phyloP scores from a whole-genome alignment of 2,329 filamentous ascomycete species.

The Fusarium clavum region DNA sequence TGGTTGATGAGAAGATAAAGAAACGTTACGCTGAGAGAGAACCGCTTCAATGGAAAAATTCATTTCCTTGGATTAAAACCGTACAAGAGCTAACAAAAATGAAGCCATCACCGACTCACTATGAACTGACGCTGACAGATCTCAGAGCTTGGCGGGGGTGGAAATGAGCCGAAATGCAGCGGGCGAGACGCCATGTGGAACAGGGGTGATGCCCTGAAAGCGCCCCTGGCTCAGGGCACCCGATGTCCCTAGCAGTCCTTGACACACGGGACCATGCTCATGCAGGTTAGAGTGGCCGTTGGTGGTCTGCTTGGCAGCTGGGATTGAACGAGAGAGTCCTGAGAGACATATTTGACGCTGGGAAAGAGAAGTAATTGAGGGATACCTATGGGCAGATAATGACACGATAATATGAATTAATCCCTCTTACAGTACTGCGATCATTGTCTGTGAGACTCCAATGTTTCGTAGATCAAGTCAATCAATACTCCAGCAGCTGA shows the following conservation, averaged over 20 bases:
- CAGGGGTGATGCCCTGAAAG: constrained; percentile 30
- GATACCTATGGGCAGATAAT: not conserved
- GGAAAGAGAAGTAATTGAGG: not conserved
- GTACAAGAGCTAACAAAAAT: constrained; percentile 33
- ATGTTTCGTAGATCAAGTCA: not conserved
- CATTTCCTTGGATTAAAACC: constrained; percentile 30
- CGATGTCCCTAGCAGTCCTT: constrained; percentile 32
- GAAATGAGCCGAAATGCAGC: constrained; percentile 15
- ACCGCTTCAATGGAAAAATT: constrained; percentile 4
- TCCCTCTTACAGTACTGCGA: not conserved
- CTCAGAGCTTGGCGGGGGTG: constrained; percentile 1
- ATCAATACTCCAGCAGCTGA: not conserved
- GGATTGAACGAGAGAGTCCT: not conserved
- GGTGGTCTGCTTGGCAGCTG: constrained; percentile 15
- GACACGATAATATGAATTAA: not conserved
- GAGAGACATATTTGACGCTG: not conserved
- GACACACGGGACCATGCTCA: constrained; percentile 30
- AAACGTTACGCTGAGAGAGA: not conserved
- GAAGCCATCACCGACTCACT: constrained; percentile 45
- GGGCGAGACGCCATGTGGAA: constrained; percentile 35
- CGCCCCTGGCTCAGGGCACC: constrained; percentile 36
- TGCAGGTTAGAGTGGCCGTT: constrained; percentile 31
- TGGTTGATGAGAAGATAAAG: not conserved
- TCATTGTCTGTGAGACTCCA: not conserved
- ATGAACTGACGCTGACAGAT: constrained; percentile 38